Conservation (phyloP, 2,329 filamentous ascomycete species). For the Sclerotinia nivalis region DNA sequence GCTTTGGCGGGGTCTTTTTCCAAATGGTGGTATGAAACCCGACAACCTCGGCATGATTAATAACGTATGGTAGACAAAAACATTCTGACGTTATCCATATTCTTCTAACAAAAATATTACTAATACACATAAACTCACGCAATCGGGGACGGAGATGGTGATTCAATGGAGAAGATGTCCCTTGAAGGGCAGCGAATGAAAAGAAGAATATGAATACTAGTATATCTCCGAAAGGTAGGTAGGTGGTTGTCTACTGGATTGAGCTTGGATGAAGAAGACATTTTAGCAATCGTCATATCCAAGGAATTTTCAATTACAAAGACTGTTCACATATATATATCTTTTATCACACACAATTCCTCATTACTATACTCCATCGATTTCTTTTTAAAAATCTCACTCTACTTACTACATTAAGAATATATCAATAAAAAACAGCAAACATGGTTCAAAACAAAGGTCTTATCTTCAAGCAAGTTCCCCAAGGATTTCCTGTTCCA, state of each 20-base stretch:
- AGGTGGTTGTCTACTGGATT: neutral
- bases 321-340: neutral
- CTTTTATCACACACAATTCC: neutral
- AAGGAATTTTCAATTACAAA: neutral
- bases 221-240: neutral
- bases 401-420: neutral
- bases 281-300: conserved; percentile 17
- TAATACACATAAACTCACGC: conserved; percentile 6
- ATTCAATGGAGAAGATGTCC: conserved; percentile 16
- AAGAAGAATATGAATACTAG: neutral
- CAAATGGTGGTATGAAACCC: neutral
- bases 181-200: conserved; percentile 3
- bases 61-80: neutral
- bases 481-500: conserved; percentile 64
- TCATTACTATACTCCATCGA: conserved; percentile 9
- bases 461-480: conserved; percentile 71
- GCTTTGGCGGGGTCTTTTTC: conserved; percentile 16
- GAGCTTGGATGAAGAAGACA: conserved; percentile 18
- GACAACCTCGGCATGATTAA: conserved; percentile 16
- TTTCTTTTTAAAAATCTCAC: neutral
- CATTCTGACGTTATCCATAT: conserved; percentile 7
- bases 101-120: conserved; percentile 16
- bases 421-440: conserved; percentile 23
- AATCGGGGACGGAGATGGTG: conserved; percentile 1
- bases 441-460: conserved; percentile 66